Evolutionary conservation across 768 basidiomycete species (phyloP), one percentile per base, ranked within the genome.

Genomic region (Tulasnella calospora): DNA sequence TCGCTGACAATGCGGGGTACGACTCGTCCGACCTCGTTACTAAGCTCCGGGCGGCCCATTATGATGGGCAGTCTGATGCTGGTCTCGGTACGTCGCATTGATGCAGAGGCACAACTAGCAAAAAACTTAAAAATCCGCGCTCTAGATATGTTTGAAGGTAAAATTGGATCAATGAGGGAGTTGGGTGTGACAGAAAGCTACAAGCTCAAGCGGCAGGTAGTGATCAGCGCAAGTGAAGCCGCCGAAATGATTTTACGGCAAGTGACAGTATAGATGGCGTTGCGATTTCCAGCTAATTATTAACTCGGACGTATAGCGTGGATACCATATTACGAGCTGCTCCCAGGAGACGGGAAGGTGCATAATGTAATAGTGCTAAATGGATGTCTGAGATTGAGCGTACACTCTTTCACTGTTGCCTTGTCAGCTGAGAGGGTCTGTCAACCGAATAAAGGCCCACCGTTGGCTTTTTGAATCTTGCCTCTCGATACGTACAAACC

Each of bases 181-280:
- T 86, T 97, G 15, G 98, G 98, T 41, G 86, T 99, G 47, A 98
- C 96, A 0, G 97, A 99, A 86, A 96, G 94, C 81, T 99, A 95
- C 86, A 99, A 99, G 87, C 87, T 99, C 80, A 99, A 99, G 87
- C 88, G 92, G 55, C 96, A 98, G 85, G 96, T 99, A 0, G 92
- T 99, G 4, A 85, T 94, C 71, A 97, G 95, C 82, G 96, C 98
- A 1, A 94, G 91, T 78, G 98, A 99, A 83, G 98, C 96, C 23
- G 93, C 95, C 1, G 98, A 99, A 87, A 99, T 99, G 97, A 98
- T 99, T 81, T 89, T 99, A 80, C 89, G 97, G 92, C 93, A 85
- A 36, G 90, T 83, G 81, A 13, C n/a, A n/a, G 2, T 13, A 33
- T 67, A 30, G 10, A 36, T 84, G 23, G 12, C 12, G 2, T 10